Evolutionary conservation across 257 asterid genomes (phyloP).

Genomic region (Oldenlandia corymbosa): DNA sequence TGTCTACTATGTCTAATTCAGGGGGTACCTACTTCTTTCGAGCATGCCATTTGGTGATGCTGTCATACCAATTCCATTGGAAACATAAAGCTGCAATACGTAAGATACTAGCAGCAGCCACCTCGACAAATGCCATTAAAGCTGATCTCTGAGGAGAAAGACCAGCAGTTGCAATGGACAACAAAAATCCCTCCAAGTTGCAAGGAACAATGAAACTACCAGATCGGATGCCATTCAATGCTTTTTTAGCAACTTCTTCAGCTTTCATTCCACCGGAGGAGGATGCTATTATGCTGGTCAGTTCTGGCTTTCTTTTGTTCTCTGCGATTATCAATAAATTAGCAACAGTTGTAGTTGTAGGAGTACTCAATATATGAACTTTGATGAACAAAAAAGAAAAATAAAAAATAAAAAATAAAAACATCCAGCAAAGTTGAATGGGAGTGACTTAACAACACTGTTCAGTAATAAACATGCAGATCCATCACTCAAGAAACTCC

Average conservation of each 20-base stretch:
- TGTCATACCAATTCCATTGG: conserved; percentile 83
- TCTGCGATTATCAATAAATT: conserved; percentile 38
- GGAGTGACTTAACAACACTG: not conserved
- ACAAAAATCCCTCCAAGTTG: conserved; percentile 71
- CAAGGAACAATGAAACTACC: conserved; percentile 71
- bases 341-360: not conserved
- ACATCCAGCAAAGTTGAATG: not conserved
- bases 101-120: conserved; percentile 45
- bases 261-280: conserved; percentile 97
- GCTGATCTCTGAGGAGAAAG: conserved; percentile 87
- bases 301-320: conserved; percentile 69
- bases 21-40: conserved; percentile 29
- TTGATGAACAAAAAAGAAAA: no score
- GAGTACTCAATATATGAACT: not conserved
- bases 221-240: conserved; percentile 60
- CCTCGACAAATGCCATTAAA: conserved; percentile 76
- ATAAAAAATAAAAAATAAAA: no score
- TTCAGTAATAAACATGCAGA: not conserved
- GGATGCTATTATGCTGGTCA: conserved; percentile 71
- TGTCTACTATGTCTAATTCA: not conserved
- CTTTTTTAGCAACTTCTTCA: conserved; percentile 67
- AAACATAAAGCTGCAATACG: conserved; percentile 69
- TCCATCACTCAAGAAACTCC: not conserved
- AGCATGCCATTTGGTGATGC: conserved; percentile 59
- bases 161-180: conserved; percentile 75